Evolutionary conservation across 331 rosid genomes (phyloP).

Genomic region (Acacia pycnantha): DNA sequence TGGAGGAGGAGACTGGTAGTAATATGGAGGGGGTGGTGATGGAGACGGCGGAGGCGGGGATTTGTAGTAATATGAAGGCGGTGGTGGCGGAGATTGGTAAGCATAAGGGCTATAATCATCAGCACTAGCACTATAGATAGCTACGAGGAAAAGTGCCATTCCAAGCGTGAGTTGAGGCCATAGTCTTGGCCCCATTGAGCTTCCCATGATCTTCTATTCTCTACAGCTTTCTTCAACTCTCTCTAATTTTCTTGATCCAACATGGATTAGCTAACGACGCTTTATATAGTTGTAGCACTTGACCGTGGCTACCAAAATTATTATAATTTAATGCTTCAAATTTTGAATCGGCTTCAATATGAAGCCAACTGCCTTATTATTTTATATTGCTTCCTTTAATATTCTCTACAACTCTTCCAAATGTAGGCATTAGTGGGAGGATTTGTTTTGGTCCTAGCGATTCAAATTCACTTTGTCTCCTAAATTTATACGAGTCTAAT

Average conservation of each 20-base stretch:
- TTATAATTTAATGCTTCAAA: background rate
- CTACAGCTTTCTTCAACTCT: background rate
- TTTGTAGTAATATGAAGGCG: too few relatives aligned
- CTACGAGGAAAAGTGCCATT: background rate
- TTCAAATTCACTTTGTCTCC: too few relatives aligned
- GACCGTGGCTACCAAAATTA: background rate
- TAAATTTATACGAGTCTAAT: too few relatives aligned
- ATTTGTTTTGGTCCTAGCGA: too few relatives aligned
- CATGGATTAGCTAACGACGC: background rate
- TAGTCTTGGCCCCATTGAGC: background rate
- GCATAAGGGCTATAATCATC: background rate
- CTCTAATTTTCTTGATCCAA: background rate
- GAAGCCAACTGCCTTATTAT: background rate
- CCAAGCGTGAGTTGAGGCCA: background rate
- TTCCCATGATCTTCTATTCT: background rate
- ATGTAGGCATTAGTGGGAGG: too few relatives aligned
- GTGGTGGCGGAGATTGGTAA: background rate
- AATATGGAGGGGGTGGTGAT: too few relatives aligned
- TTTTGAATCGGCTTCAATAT: background rate
- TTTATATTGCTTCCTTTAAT: too few relatives aligned
- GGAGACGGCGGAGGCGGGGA: too few relatives aligned
- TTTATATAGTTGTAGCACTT: background rate
- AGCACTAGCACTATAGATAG: background rate
- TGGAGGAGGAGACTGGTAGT: background rate
- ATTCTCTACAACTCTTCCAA: too few relatives aligned